Conservation (phyloP, 768 basidiomycete species). For the Termitomyces sp. region DNA sequence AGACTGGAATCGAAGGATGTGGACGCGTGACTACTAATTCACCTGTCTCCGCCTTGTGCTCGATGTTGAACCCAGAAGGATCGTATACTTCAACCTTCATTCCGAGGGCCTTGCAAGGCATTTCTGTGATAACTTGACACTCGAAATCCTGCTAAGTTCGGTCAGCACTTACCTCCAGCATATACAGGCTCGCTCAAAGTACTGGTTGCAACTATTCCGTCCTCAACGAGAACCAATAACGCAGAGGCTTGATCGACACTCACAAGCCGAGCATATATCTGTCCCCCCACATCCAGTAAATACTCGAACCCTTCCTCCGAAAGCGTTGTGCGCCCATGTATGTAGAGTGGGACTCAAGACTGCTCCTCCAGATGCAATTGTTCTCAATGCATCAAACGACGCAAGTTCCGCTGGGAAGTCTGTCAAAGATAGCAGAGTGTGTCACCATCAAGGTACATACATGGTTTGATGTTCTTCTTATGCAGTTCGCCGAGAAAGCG, state of each 20-base stretch:
- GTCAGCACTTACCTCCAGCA: conserved; percentile 46
- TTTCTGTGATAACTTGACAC: conserved; percentile 34
- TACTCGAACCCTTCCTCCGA: conserved; percentile 46
- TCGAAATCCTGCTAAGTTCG: background rate
- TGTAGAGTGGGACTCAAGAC: conserved; percentile 62
- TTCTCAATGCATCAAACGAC: conserved; percentile 48
- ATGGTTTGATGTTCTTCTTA: conserved; percentile 45
- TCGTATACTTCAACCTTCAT: conserved; percentile 62
- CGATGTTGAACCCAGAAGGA: conserved; percentile 45
- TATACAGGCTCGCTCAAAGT: conserved; percentile 50
- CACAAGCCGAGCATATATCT: conserved; percentile 62
- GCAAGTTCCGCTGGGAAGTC: conserved; percentile 41
- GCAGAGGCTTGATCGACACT: conserved; percentile 19
- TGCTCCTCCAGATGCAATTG: conserved; percentile 54
- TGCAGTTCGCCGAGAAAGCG: conserved; percentile 62
- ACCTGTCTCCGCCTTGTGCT: conserved; percentile 40
- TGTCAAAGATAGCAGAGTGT: background rate
- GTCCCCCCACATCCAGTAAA: conserved; percentile 62
- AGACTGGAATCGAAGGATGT: conserved; percentile 62
- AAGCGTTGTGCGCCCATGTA: conserved; percentile 59
- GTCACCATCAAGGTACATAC: conserved; percentile 29
- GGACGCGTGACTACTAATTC: conserved; percentile 64
- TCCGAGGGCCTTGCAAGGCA: conserved; percentile 55
- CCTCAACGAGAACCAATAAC: background rate
- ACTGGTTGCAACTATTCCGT: conserved; percentile 44